Evolutionary conservation across 371 early-diverging fungal species (phyloP).

Genomic region (Haplosporangium sp.): DNA sequence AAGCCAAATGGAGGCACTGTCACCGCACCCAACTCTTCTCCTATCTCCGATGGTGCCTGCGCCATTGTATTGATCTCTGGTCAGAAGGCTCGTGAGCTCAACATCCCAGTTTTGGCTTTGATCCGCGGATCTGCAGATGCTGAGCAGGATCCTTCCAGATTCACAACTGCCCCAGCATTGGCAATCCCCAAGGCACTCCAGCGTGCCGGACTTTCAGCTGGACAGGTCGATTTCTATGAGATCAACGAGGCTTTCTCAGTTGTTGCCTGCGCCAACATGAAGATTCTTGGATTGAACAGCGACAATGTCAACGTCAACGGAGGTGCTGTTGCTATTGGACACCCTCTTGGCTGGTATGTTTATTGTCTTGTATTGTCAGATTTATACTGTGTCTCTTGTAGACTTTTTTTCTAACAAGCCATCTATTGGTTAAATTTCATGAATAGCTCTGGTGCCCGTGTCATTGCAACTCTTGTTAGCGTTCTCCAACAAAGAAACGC

Average conservation of each 20-base stretch:
- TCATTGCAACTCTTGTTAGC: constrained; percentile 86
- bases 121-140: constrained; percentile 83
- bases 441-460: constrained; percentile 87
- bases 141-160: constrained; percentile 84
- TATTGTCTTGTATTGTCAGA: not conserved
- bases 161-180: constrained; percentile 93
- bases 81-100: constrained; percentile 78
- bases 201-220: constrained; percentile 78
- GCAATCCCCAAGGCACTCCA: constrained; percentile 94
- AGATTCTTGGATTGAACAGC: constrained; percentile 76
- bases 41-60: constrained; percentile 95
- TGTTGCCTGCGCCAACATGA: constrained; percentile 92
- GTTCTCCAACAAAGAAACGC: constrained; percentile 80
- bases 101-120: constrained; percentile 81
- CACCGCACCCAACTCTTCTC: constrained; percentile 96
- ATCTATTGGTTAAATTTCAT: not conserved
- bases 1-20: constrained; percentile 87
- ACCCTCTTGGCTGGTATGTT: constrained; percentile 90
- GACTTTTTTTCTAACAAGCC: too few relatives aligned
- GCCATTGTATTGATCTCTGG: constrained; percentile 91
- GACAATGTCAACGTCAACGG: constrained; percentile 94
- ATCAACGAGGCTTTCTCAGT: constrained; percentile 99
- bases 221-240: constrained; percentile 86
- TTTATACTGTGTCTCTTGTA: not conserved
- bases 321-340: constrained; percentile 98